Percentiles rank a stretch among this genome's conserved stretches.
These are phyloP conservation scores for Kuraishia piskuri DNA, from an alignment of 805 yeast genomes.

Conservation along the genomic window DNA sequence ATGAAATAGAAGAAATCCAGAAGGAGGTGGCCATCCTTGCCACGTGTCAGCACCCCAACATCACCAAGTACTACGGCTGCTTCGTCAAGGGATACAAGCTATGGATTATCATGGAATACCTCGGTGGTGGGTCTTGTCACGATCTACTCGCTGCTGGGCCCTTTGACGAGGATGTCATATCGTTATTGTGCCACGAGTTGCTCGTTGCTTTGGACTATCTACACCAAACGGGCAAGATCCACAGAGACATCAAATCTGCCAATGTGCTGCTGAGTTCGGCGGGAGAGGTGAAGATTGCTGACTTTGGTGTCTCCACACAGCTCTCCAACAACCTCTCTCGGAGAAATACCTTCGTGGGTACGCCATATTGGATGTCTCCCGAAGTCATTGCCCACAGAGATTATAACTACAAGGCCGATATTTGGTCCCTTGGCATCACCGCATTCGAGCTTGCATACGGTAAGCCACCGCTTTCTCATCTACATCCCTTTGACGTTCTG, in stretches of 20 bases:
- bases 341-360: slow-evolving; percentile 45
- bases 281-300: slow-evolving; percentile 88
- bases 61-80: slow-evolving; percentile 65
- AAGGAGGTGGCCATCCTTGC: slow-evolving; percentile 63
- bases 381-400: slow-evolving; percentile 46
- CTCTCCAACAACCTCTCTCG: slow-evolving; percentile 46
- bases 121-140: slow-evolving; percentile 71
- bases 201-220: slow-evolving; percentile 55
- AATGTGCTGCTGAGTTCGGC: slow-evolving; percentile 63
- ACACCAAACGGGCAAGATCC: slow-evolving; percentile 72
- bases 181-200: slow-evolving; percentile 44
- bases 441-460: slow-evolving; percentile 66
- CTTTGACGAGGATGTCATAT: slow-evolving; percentile 45
- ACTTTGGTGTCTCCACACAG: slow-evolving; percentile 92
- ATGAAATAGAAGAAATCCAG: slow-evolving; percentile 66
- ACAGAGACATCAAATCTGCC: slow-evolving; percentile 89
- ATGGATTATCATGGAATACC: slow-evolving; percentile 76
- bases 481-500: slow-evolving; percentile 48
- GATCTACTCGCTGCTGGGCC: slow-evolving; percentile 57
- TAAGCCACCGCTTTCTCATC: slow-evolving; percentile 57
- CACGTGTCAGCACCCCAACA: slow-evolving; percentile 53
- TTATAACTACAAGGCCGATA: slow-evolving; percentile 64
- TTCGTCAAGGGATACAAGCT: slow-evolving; percentile 60
- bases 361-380: slow-evolving; percentile 63
- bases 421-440: slow-evolving; percentile 78